Evolutionary conservation across 352 stramenopile species (phyloP).

Genomic region (Phytophthora sp.): DNA sequence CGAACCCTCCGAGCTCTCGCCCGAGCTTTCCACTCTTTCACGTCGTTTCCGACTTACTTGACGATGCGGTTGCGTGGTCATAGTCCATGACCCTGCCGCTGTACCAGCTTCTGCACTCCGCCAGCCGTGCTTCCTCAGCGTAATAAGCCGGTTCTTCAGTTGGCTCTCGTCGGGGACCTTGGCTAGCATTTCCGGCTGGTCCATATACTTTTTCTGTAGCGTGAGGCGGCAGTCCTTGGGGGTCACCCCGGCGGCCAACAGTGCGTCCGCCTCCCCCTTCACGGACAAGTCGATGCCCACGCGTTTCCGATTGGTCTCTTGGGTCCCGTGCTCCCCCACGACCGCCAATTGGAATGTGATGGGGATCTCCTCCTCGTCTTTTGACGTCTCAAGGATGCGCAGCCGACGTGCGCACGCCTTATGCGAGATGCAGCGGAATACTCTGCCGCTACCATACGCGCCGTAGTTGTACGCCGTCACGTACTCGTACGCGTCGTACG

Average conservation of each 20-base stretch:
- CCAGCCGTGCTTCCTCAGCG: slow-evolving; percentile 22
- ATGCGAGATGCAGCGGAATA: slow-evolving; percentile 36
- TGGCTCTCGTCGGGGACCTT: slow-evolving; percentile 27
- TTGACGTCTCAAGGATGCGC: slow-evolving; percentile 17
- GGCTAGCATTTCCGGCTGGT: slow-evolving; percentile 19
- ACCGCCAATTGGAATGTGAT: slow-evolving; percentile 27
- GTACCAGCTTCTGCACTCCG: neutral
- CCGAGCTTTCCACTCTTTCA: neutral
- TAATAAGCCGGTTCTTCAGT: slow-evolving; percentile 26
- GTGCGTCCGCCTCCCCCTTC: slow-evolving; percentile 26
- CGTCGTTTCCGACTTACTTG: neutral
- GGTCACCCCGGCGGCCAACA: slow-evolving; percentile 11
- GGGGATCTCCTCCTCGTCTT: slow-evolving; percentile 33
- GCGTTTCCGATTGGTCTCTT: slow-evolving; percentile 19
- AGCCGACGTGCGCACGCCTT: slow-evolving; percentile 22
- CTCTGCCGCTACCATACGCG: slow-evolving; percentile 10
- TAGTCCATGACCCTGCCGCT: neutral
- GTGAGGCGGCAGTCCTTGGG: slow-evolving; percentile 16
- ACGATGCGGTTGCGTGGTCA: neutral
- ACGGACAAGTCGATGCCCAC: slow-evolving; percentile 24
- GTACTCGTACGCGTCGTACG: slow-evolving; percentile 23
- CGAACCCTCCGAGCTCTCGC: slow-evolving; percentile 10
- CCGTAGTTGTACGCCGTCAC: slow-evolving; percentile 39
- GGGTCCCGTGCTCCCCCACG: slow-evolving; percentile 15
- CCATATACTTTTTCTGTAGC: slow-evolving; percentile 26